These are phyloP conservation scores for Clarireedia homoeocarpa DNA, from an alignment of 2,329 filamentous ascomycete genomes.

Conservation along the genomic window DNA sequence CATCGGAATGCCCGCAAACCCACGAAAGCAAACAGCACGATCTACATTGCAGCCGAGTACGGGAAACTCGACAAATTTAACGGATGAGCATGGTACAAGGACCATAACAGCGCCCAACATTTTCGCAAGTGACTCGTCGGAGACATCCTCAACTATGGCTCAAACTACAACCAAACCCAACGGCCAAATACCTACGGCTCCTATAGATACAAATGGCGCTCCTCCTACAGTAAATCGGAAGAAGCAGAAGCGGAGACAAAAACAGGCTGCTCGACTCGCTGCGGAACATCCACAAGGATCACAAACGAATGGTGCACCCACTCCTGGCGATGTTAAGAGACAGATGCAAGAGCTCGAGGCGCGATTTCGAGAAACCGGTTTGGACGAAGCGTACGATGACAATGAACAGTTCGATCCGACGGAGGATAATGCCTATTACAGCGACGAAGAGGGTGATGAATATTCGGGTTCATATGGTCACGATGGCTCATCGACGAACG, in stretches of 20 bases:
- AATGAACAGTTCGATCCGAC: conserved; percentile 35
- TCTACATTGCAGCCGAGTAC: conserved; percentile 44
- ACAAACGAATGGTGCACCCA: conserved; percentile 18
- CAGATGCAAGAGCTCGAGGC: conserved; percentile 25
- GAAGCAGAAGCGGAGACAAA: conserved; percentile 89
- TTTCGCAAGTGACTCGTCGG: conserved; percentile 41
- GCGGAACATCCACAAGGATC: conserved; percentile 22
- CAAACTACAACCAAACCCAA: conserved; percentile 27
- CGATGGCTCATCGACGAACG: conserved; percentile 27
- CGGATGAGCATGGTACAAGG: conserved; percentile 62
- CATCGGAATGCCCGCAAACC: conserved; percentile 43
- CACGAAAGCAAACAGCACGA: conserved; percentile 41
- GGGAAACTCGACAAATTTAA: conserved; percentile 51
- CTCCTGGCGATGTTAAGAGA: conserved; percentile 14
- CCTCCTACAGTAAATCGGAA: conserved; percentile 69
- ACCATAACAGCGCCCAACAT: conserved; percentile 58
- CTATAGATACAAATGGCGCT: conserved; percentile 25
- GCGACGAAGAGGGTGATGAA: conserved; percentile 41
- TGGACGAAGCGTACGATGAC: conserved; percentile 23
- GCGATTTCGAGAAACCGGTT: conserved; percentile 23
- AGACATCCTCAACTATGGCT: conserved; percentile 40
- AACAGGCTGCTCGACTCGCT: conserved; percentile 40
- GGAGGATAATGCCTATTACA: conserved; percentile 47
- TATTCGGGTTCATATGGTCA: conserved; percentile 29
- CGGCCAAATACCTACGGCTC: conserved; percentile 21